phyloP scores from a whole-genome alignment of 1,284 basidiomycete genomes.

The Porogramme epimiltina region DNA sequence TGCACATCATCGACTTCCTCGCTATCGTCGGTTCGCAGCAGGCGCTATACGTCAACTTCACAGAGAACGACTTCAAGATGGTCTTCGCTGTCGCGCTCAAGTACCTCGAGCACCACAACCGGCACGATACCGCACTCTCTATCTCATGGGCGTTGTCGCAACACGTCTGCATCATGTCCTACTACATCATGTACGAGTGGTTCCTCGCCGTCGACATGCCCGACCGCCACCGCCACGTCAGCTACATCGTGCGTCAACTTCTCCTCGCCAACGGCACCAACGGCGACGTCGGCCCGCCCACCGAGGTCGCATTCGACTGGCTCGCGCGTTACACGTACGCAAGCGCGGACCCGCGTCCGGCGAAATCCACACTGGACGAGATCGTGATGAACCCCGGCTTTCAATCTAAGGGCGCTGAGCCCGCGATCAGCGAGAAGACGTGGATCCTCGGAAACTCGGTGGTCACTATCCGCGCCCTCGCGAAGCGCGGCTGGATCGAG shows the following conservation, averaged over 20 bases:
- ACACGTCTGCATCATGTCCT: constrained; percentile 93
- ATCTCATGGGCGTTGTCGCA: constrained; percentile 91
- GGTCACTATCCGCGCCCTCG: constrained; percentile 79
- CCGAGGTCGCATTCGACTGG: constrained; percentile 98
- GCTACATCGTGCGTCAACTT: constrained; percentile 87
- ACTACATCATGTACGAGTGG: constrained; percentile 94
- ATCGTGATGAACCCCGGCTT: constrained; percentile 59
- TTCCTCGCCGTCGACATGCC: constrained; percentile 89
- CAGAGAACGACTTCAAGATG: constrained; percentile 89
- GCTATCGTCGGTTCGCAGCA: constrained; percentile 84
- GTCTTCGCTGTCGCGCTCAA: constrained; percentile 95
- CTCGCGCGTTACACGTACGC: constrained; percentile 94
- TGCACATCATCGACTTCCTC: constrained; percentile 95
- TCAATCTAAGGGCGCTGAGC: constrained; percentile 36
- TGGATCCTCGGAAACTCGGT: constrained; percentile 91
- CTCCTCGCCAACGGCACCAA: constrained; percentile 83
- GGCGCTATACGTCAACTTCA: constrained; percentile 88
- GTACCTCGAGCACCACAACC: constrained; percentile 92
- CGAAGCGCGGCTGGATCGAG: constrained; percentile 87
- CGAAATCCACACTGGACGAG: constrained; percentile 79
- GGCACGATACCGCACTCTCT: constrained; percentile 59
- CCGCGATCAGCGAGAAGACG: constrained; percentile 62
- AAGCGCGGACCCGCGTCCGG: constrained; percentile 90
- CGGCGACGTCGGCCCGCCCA: constrained; percentile 81
- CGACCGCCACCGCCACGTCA: constrained; percentile 83